A percentile compares a stretch with the other conserved stretches of the same genome.
phyloP scores from a whole-genome alignment of 2,329 filamentous ascomycete species.

The Ramularia endophylla region DNA sequence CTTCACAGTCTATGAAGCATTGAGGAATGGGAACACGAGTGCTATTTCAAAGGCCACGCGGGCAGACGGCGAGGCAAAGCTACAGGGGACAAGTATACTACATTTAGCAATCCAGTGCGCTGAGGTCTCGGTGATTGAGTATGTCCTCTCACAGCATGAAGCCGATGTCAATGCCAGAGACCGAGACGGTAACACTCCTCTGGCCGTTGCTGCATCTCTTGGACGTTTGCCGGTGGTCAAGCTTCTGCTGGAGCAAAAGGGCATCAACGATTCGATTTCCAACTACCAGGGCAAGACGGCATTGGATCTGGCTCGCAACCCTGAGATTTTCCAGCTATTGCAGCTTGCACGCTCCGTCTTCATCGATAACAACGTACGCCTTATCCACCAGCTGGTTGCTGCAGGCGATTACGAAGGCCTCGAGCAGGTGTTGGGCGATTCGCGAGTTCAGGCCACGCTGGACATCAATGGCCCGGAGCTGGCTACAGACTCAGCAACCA shows the following conservation, averaged over 20 bases:
- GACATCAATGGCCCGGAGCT: conserved; percentile 93
- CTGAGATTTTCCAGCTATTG: conserved; percentile 92
- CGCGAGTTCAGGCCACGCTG: conserved; percentile 74
- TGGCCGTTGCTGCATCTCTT: conserved; percentile 80
- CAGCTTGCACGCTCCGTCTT: conserved; percentile 87
- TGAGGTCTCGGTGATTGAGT: conserved; percentile 86
- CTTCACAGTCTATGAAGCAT: conserved; percentile 87
- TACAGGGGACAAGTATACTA: conserved; percentile 83
- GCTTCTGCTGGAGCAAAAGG: conserved; percentile 72
- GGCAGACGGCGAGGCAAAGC: conserved; percentile 35
- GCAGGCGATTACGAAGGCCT: conserved; percentile 69
- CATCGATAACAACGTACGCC: conserved; percentile 75
- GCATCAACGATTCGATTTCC: conserved; percentile 79
- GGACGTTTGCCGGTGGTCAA: conserved; percentile 76
- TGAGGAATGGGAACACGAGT: conserved; percentile 83
- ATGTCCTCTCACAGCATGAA: conserved; percentile 65
- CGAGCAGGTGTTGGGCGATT: conserved; percentile 75
- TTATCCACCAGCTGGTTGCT: conserved; percentile 73
- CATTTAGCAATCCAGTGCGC: conserved; percentile 95
- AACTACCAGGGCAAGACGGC: conserved; percentile 82
- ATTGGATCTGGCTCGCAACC: conserved; percentile 81
- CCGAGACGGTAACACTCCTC: conserved; percentile 84
- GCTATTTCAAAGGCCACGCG: conserved; percentile 82
- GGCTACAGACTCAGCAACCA: conserved; percentile 69
- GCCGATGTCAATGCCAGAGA: conserved; percentile 81